Base-by-base conservation (phyloP, 2,329 filamentous ascomycete species). In the Fusarium euwallaceae region DNA sequence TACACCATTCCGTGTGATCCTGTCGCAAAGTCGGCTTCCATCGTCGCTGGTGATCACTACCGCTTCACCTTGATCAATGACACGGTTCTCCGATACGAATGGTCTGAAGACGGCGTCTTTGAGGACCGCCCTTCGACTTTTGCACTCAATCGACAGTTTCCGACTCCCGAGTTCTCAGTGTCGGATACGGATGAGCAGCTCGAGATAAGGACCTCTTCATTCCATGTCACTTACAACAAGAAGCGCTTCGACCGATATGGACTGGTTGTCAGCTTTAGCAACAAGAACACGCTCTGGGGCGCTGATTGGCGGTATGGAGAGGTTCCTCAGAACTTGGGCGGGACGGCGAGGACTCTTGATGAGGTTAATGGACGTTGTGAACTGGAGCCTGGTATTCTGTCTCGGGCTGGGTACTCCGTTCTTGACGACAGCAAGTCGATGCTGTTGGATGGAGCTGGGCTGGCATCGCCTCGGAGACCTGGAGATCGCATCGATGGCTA, bases 111-210 rank as follows among this genome's bases (percentile, higher is more conserved):
- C 71, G 86, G 87, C 59, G 77, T 82, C 37, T 92, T 92, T 74
- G 91, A 92, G 77, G 90, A 92, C 77, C 86, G 90, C 6, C 88
- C 89, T 0, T 92, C 89, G 0, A 88, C 88, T 11, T 90, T 92
- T 77, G 91, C 90, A n/a, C 83, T 89, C 66, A 87, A 89, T 71
- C 85, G 90, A 29, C 59, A 64, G 36, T 80, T 88, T 29, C 81
- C 85, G 2, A 67, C 70, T 2, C 84, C 87, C 1, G 78, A 86
- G 48, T 90, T 87, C 74, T 84, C 83, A 6, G 82, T 88, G 58
- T 81, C 85, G 64, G 86, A 91, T 22, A 81, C 80, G 14, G 80
- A 85, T 2, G 80, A 85, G 27, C 76, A 80, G 14, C 82, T 92
- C 10, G 86, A 91, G 75, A 90, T 92, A 70, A 85, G 87, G 72